These are phyloP conservation scores for Apiospora saccharicola DNA, from an alignment of 2,329 filamentous ascomycete species.

Conservation along the genomic window DNA sequence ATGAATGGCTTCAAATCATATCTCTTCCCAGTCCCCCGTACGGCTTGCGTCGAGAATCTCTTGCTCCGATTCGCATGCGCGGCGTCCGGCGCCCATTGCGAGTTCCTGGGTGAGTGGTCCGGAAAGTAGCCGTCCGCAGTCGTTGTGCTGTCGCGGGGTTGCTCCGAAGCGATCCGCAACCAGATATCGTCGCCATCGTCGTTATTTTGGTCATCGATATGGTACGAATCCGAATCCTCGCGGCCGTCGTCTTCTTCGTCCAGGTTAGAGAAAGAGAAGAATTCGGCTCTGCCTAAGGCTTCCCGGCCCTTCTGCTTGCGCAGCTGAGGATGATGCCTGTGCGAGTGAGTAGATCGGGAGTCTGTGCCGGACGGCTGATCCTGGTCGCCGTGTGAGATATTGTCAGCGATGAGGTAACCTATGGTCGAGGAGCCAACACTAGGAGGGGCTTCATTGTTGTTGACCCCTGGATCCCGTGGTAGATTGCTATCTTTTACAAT, in stretches of 20 bases:
- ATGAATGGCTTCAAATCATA: conserved; percentile 1
- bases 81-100: background rate
- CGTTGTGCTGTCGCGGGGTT: background rate
- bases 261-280: background rate
- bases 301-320: background rate
- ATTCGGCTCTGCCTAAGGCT: background rate
- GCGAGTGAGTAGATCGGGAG: background rate
- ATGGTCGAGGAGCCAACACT: background rate
- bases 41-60: background rate
- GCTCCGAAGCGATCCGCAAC: background rate
- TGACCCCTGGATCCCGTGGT: background rate
- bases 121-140: background rate
- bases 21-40: background rate
- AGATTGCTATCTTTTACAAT: background rate
- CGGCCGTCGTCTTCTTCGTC: background rate
- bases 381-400: background rate
- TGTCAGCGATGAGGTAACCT: background rate
- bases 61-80: background rate
- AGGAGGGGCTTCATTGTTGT: background rate
- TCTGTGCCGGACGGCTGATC: background rate
- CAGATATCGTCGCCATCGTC: conserved; percentile 9
- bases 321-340: background rate
- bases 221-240: background rate
- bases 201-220: background rate
- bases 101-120: background rate